phyloP scores from a whole-genome alignment of 306 rosid species.

The Elaeagnus macrophylla region DNA sequence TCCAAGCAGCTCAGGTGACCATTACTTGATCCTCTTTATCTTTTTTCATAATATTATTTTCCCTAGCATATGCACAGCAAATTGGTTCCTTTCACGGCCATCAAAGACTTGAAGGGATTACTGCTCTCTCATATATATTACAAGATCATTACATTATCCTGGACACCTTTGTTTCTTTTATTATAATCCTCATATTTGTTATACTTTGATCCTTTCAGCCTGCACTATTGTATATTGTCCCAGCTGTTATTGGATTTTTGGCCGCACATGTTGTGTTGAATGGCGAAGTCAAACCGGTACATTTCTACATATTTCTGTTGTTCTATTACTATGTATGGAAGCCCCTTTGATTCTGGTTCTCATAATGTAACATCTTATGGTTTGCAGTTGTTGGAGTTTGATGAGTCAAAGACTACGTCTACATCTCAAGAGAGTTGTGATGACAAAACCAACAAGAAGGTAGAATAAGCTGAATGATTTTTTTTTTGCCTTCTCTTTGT shows the following conservation, averaged over 20 bases:
- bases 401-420: constrained; percentile 58
- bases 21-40: constrained; percentile 11
- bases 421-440: constrained; percentile 43
- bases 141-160: background rate
- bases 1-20: constrained; percentile 98
- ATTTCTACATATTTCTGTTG: constrained; percentile 20
- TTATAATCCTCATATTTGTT: constrained; percentile 1
- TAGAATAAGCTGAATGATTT: constrained; percentile 38
- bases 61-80: constrained; percentile 4
- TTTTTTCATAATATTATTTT: constrained; percentile 3
- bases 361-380: constrained; percentile 12
- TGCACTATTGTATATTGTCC: constrained; percentile 90
- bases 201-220: constrained; percentile 51
- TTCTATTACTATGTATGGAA: constrained; percentile 7
- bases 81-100: constrained; percentile 2
- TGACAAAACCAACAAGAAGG: constrained; percentile 52
- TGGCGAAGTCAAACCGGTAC: constrained; percentile 88
- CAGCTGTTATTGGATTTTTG: constrained; percentile 86
- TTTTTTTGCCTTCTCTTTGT: background rate
- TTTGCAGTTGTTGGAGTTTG: constrained; percentile 74
- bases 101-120: background rate
- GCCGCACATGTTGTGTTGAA: constrained; percentile 90
- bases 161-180: background rate
- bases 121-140: background rate
- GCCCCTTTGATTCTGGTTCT: background rate